Evolutionary conservation across 2,329 filamentous ascomycete species (phyloP), one percentile per base, ranked within the genome.

Genomic region (Fusarium sp.): DNA sequence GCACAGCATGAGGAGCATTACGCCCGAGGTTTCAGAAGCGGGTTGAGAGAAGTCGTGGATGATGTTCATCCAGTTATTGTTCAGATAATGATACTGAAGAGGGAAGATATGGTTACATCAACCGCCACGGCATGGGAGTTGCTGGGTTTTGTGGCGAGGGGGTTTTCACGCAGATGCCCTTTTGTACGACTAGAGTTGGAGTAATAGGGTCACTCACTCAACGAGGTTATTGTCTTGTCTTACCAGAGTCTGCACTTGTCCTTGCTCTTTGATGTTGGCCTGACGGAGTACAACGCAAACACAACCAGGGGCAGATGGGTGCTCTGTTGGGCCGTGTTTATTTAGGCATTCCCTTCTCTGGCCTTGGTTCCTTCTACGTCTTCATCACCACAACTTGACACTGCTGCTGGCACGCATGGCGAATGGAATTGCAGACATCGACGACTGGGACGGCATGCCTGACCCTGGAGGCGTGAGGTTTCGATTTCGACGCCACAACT

Each of bases 361-460:
- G 27, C 12, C 15, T 43, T 4, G 13, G 23, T 23, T 23, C 23
- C 23, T 23, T 4, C 23, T 23, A 23, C 23, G 23, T 23, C 23
- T 23, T 23, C 23, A 23, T 23, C 23, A 23, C 23, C 23, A 40
- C 3, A n/a, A 10, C 9, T 40, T 27, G 11, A 34, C 31, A 9
- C 31, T 9, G 12, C 31, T 34, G 31, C 31, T 34, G 12, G 31
- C 31, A 3, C 12, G 31, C 9, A 73, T 73, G 71, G 52, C 47
- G 1, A 18, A 65, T 15, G 53, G 58, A 28, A 62, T 73, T 15
- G 60, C 64, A 41, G 62, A 66, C 16, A 53, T 68, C 13, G 59
- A 68, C 18, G 41, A 59, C 43, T 62, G 61, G 37, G 12, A 36
- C 30, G 28, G 13, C 7, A 41, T 54, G 27, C 43, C 60, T 34